Evolutionary conservation across 164 flowering plant species (phyloP), one percentile per base, ranked within the genome.

Genomic region (Magnolia changhungtana): DNA sequence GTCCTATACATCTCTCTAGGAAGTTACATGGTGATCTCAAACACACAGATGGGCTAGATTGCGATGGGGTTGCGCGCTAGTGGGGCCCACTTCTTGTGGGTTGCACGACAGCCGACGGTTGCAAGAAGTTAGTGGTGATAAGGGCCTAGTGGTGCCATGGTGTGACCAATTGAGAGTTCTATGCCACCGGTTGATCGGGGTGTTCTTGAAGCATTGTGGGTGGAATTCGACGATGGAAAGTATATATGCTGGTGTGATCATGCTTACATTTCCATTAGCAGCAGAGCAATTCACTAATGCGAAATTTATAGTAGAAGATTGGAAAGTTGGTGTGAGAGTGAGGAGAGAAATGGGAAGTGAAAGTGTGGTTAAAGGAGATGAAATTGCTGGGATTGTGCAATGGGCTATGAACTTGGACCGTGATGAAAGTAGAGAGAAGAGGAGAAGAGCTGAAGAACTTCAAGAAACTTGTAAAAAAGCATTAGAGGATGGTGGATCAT

Each of bases 161-260:
- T 90, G 95, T 78, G 89, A 87, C 76, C 97, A 92, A 71, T 64
- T 90, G 78, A 83, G 70, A 73, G 93, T 92, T 10, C 65, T 92
- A 51, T 80, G 79, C 50, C 93, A 90, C 73, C 69, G 83, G 71
- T 80, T 92, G 2, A 78, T 90, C 0, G 93, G 90, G 0, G 95
- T 91, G 2, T 92, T 92, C 67, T 87, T 87, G 88, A 74, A 90
- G 0, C 93, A 90, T 65, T 90, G 97, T 45, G 91, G 91, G 18
- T 89, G 88, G 91, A 89, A 90, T 76, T 90, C 94, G 0, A 82
- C 84, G 0, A 59, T 75, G 4, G 97, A 89, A 73, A 89, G 82
- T 16, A 74, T 81, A 0, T 84, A 68, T 63, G 81, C 89, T 0
- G 92, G 92, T 0, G 81, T 88, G 20, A 95, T 93, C 0, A 66